Evolutionary conservation across 352 stramenopile genomes (phyloP).

Genomic region (Globisporangium yorkense): DNA sequence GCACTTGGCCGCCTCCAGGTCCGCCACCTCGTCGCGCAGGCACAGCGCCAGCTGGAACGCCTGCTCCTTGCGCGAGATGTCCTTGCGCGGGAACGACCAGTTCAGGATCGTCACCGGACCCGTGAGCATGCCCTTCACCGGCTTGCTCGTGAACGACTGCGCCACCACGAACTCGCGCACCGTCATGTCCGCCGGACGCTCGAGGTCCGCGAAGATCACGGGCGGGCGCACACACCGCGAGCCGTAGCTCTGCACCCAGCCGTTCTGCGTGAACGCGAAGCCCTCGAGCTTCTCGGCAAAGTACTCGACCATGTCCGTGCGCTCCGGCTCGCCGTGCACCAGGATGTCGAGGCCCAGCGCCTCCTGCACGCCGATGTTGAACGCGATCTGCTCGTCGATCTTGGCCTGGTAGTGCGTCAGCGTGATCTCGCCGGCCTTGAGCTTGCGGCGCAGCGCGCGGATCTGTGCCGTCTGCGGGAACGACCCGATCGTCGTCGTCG

Average conservation of each 20-base stretch:
- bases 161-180: slow-evolving; percentile 88
- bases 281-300: slow-evolving; percentile 92
- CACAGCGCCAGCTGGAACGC: slow-evolving; percentile 89
- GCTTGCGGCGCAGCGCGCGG: slow-evolving; percentile 63
- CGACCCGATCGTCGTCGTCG: slow-evolving; percentile 92
- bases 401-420: slow-evolving; percentile 71
- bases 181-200: slow-evolving; percentile 84
- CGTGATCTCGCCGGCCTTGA: slow-evolving; percentile 78
- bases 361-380: slow-evolving; percentile 90
- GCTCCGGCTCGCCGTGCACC: slow-evolving; percentile 91
- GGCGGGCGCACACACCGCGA: slow-evolving; percentile 89
- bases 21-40: slow-evolving; percentile 87
- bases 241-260: slow-evolving; percentile 93
- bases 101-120: slow-evolving; percentile 93
- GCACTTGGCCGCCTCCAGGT: slow-evolving; percentile 88
- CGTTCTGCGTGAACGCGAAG: slow-evolving; percentile 90
- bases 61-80: slow-evolving; percentile 87
- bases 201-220: slow-evolving; percentile 89
- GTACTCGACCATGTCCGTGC: slow-evolving; percentile 95
- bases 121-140: slow-evolving; percentile 93
- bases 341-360: slow-evolving; percentile 90
- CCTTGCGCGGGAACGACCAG: slow-evolving; percentile 92
- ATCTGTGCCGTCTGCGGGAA: slow-evolving; percentile 93
- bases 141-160: slow-evolving; percentile 86
- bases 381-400: slow-evolving; percentile 91